Base-by-base conservation (phyloP, 176 grass and related monocot species). In the Saccharum spontaneum region DNA sequence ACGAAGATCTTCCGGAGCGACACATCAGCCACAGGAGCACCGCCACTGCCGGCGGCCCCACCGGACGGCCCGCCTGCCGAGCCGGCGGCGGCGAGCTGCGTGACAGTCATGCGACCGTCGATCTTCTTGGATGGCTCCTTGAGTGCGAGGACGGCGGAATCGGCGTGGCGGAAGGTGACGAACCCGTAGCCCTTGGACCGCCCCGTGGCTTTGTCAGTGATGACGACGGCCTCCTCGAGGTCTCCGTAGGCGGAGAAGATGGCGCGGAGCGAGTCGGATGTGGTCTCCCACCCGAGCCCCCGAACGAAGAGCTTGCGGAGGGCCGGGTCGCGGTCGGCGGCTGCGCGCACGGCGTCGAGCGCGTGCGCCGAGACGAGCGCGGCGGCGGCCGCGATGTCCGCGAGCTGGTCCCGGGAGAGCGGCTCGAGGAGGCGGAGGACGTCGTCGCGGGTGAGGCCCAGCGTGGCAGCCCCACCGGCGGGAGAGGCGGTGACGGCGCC, bases 101-200 rank as follows among this genome's bases (percentile, higher is more conserved):
- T 95, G 16, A 99, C 97, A 9, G 97, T 91, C 79, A 99, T 92
- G 33, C 33, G 33, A 33, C 33, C 33, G 33, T 33, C 97, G 33
- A 99, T 99, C 88, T 99, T 99, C 90, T 99, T 99, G 3, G 97
- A 99, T 0, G 97, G 97, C 72, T 99, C 97, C 82, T 91, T 99
- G 23, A 99, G 90, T 9, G 97, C 97, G 66, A 94, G 93, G 79
- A 96, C 77, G 22, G 94, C 93, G 16, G 93, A 92, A 18, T 99
- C 97, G 6, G 91, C 83, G 62, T 99, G 87, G 78, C 91, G 93
- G 90, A 99, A 99, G 76, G 97, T 94, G 81, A 99, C 92, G 83
- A 99, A 99, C 0, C 97, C 97, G 30, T 99, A 99, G 28, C 97
- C 33, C 33, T 33, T 33, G 33, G 33, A 33, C 61, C 88, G 87